Evolutionary conservation across 1,284 basidiomycete species (phyloP).

Genomic region (Vanrija sp.): DNA sequence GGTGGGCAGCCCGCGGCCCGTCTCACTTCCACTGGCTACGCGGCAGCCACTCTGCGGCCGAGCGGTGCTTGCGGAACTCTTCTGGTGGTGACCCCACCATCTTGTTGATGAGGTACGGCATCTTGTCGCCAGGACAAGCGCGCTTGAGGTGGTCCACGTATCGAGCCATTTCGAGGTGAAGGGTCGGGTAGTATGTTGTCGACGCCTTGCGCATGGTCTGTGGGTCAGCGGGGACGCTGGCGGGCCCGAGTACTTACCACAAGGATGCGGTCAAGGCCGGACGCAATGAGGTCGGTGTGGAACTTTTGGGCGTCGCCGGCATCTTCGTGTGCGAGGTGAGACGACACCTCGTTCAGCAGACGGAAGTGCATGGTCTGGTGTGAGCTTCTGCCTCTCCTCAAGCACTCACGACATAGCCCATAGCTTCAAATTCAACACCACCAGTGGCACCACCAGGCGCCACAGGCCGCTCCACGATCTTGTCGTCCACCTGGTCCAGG

Average conservation of each 20-base stretch:
- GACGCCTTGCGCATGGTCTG: constrained; percentile 91
- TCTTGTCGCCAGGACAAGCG: constrained; percentile 27
- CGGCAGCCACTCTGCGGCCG: constrained; percentile 14
- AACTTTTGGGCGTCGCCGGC: constrained; percentile 65
- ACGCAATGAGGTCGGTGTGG: constrained; percentile 78
- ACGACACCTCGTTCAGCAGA: constrained; percentile 72
- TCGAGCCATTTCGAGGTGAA: constrained; percentile 84
- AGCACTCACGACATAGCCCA: constrained; percentile 78
- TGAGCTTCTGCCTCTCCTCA: background rate
- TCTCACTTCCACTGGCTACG: constrained; percentile 1
- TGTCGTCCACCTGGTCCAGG: constrained; percentile 72
- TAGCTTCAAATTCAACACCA: constrained; percentile 95
- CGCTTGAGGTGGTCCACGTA: constrained; percentile 63
- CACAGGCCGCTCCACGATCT: constrained; percentile 78
- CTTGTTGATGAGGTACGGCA: constrained; percentile 44
- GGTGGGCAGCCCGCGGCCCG: too few relatives aligned
- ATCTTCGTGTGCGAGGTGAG: constrained; percentile 60
- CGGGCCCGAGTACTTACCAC: constrained; percentile 35
- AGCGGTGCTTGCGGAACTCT: constrained; percentile 19
- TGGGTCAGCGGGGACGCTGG: background rate
- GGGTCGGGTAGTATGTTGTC: constrained; percentile 81
- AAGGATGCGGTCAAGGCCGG: constrained; percentile 66
- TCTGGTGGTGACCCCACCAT: constrained; percentile 43
- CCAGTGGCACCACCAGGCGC: constrained; percentile 98
- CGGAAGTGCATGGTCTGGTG: constrained; percentile 77